Evolutionary conservation across 306 rosid genomes (phyloP), one percentile per base, ranked within the genome.

Genomic region (Acacia acuminata): DNA sequence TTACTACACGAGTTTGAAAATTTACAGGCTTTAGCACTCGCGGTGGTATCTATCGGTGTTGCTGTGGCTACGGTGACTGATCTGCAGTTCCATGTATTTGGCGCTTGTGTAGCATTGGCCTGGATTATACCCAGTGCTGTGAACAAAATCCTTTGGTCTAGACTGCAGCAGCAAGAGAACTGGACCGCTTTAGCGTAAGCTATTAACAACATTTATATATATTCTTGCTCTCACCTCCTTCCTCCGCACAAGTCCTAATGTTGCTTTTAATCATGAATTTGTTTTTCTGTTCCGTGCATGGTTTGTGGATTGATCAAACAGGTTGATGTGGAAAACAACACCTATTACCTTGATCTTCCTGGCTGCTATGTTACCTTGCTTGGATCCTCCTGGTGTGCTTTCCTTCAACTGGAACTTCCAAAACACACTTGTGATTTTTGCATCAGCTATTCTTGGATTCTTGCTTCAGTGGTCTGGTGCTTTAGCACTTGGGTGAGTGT

Each of bases 391-490:
- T 4, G 96, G 92, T 53, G 90, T 87, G 61, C 86, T 92, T 50
- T 84, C 93, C 77, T 94, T 91, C 80, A 73, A 90, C 71, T 91
- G 93, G 98, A 89, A 87, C 89, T 72, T 89, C 44, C 51, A 55
- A 25, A 94, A 85, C 89, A 92, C 93, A 17, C 63, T 56, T 27
- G 89, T 88, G 34, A 94, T 94, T 83, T 82, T 92, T 51, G 50
- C 83, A 55, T 94, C 98, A 17, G 96, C 97, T 40, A 65, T 94
- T 70, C 94, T 94, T 36, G 98, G 97, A 25, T 94, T 94, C 90
- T 88, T 92, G 86, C 98, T 94, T 85, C 97, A 94, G 85, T 94
- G 97, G 97, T 94, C 96, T 30, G 98, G 96, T 40, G 98, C 98
- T 43, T 84, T 94, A 64, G 98, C 97, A 2, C 90, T 92, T 40